These are phyloP conservation scores for Cyberlindnera japonica DNA, from an alignment of 805 yeast species.

Conservation along the genomic window DNA sequence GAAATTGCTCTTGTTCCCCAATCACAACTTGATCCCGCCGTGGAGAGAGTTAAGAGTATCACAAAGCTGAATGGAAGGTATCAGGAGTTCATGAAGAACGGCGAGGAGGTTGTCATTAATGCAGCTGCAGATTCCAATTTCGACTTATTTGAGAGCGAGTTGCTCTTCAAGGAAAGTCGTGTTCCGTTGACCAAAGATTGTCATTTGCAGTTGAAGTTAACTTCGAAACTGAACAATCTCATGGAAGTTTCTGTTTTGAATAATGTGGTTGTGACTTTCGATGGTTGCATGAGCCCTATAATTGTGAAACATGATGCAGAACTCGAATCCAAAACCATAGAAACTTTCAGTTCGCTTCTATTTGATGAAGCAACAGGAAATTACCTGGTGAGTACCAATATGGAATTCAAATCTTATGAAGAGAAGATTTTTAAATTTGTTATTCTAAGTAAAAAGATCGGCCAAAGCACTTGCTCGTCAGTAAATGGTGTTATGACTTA, in stretches of 20 bases:
- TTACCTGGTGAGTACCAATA: conserved; percentile 12
- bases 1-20: conserved; percentile 31
- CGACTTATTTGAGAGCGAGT: conserved; percentile 24
- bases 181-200: conserved; percentile 20
- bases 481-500: conserved; percentile 16
- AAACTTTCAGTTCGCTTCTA: not conserved
- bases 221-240: conserved; percentile 26
- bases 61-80: conserved; percentile 1
- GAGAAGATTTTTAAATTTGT: conserved; percentile 17
- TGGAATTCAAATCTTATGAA: conserved; percentile 16
- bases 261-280: conserved; percentile 12
- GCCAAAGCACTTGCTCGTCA: conserved; percentile 13
- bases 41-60: conserved; percentile 2
- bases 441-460: conserved; percentile 20
- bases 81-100: not conserved
- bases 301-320: conserved; percentile 14
- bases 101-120: conserved; percentile 20
- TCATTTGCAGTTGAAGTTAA: conserved; percentile 32
- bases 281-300: conserved; percentile 18
- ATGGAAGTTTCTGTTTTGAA: conserved; percentile 7
- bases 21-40: conserved; percentile 1
- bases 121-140: conserved; percentile 25
- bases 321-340: not conserved
- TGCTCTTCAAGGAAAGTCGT: conserved; percentile 19
- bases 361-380: conserved; percentile 9